Percentiles rank a stretch among this genome's conserved stretches.
Conservation (phyloP, 2,329 filamentous ascomycete species). For the Dothistroma pini region DNA sequence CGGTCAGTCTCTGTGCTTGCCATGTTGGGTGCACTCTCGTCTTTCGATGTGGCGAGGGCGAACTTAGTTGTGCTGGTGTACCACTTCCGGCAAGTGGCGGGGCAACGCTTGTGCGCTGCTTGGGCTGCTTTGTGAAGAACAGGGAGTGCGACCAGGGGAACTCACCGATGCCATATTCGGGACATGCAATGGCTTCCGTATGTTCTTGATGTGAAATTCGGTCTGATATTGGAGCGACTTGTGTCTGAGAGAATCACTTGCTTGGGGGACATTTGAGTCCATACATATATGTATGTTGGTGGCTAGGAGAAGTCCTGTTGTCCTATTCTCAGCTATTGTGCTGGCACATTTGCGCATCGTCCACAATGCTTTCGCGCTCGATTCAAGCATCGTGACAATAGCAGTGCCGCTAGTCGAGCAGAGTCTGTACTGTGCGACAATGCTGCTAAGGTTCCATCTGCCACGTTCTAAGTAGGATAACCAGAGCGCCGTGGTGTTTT, state of each 20-base stretch:
- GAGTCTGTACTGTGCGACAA: not conserved
- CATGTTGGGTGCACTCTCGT: not conserved
- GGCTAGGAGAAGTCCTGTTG: not conserved
- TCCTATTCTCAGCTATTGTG: not conserved
- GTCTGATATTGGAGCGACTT: not conserved
- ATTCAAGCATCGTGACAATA: not conserved
- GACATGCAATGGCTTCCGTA: not conserved
- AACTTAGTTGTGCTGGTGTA: not conserved
- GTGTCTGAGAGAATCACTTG: not conserved
- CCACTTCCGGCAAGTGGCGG: not conserved
- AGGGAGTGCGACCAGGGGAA: not conserved
- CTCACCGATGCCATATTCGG: not conserved
- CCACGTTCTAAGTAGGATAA: no score
- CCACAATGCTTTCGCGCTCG: not conserved
- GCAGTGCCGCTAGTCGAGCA: not conserved
- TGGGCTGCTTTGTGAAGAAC: not conserved
- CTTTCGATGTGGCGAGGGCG: not conserved
- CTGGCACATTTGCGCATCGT: not conserved
- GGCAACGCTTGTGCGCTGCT: not conserved
- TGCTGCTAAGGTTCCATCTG: not conserved
- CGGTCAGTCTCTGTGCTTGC: not conserved
- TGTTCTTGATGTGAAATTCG: not conserved
- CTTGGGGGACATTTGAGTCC: not conserved
- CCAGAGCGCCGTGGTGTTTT: no score
- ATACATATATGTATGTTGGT: not conserved